Evolutionary conservation across 2,329 filamentous ascomycete species (phyloP), one percentile per base, ranked within the genome.

Genomic region (Sporothrix variecibatus): DNA sequence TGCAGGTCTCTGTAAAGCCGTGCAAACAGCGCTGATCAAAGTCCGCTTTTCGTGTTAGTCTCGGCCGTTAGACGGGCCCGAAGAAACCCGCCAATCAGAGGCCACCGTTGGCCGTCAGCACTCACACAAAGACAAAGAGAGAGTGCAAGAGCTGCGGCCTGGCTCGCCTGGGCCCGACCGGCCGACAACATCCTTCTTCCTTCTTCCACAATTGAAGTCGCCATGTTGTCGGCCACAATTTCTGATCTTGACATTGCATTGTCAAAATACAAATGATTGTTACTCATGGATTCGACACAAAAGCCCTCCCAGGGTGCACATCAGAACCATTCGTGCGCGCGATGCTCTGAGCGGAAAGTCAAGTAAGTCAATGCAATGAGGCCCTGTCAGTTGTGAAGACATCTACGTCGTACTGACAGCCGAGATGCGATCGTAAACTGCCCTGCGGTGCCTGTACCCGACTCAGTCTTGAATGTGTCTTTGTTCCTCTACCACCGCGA

Each of bases 81-180:
- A 69, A 26, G 26, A 69, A 51, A 51, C 43, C 60, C 65, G 46
- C 65, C 65, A 69, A 69, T 69, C 46, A 69, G 65, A 34, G 17
- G 26, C 65, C 7, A 12, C 8, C 28, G 6, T 64, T 6, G 31
- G 31, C 34, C 17, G 3, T 40, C 60, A 60, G 11, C 26, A 56
- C 51, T 56, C 20, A 28, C 51, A 26, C n/a, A n/a, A n/a, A n/a
- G n/a, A 49, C 46, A 49, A 49, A 49, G 46, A 34, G 34, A 34
- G 34, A 34, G 34, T 7, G 3, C 3, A 7, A 49, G 12, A 17
- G 46, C 15, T 17, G 46, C 12, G 17, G 46, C 46, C 9, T 23
- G 46, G 46, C 9, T 12, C 46, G 46, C 46, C 9, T 23, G 46
- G 46, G 46, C 46, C 46, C 46, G 46, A 49, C 46, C 46, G 9